phyloP scores from a whole-genome alignment of 129 eudicot genomes.

The Flaveria trinervia region DNA sequence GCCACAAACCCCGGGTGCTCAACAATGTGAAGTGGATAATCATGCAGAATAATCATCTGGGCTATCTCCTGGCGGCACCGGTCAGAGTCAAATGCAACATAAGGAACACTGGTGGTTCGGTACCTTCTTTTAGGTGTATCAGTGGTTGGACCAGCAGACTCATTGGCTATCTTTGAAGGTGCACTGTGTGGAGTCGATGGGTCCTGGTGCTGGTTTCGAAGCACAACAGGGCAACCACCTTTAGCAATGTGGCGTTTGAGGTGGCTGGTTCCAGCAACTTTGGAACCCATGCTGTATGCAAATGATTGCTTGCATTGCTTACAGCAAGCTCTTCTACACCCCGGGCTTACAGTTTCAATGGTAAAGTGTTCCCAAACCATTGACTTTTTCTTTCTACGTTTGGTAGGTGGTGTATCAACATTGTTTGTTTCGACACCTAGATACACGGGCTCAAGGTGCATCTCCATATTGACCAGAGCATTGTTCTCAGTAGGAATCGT shows the following conservation, averaged over 20 bases:
- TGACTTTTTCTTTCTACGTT: conserved; percentile 89
- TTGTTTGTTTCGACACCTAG: conserved; percentile 33
- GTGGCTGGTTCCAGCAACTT: conserved; percentile 96
- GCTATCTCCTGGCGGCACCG: conserved; percentile 88
- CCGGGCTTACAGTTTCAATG: conserved; percentile 66
- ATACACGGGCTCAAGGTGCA: conserved; percentile 47
- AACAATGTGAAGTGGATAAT: conserved; percentile 92
- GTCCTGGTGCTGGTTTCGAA: conserved; percentile 55
- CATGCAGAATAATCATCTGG: conserved; percentile 85
- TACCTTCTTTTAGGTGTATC: conserved; percentile 75
- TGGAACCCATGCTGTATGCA: conserved; percentile 93
- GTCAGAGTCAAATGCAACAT: conserved; percentile 68
- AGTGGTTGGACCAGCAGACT: conserved; percentile 26
- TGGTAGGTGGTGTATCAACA: conserved; percentile 38
- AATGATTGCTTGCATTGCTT: conserved; percentile 92
- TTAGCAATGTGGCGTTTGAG: conserved; percentile 97
- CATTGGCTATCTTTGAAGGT: conserved; percentile 51
- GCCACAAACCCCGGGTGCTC: conserved; percentile 89
- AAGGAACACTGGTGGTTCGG: conserved; percentile 60
- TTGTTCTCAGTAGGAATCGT: conserved; percentile 34
- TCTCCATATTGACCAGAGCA: conserved; percentile 45
- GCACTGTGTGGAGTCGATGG: conserved; percentile 52
- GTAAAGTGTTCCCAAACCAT: conserved; percentile 98
- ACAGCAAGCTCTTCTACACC: conserved; percentile 82
- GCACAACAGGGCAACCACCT: conserved; percentile 73